A percentile compares a stretch with the other conserved stretches of the same genome.
phyloP scores from a whole-genome alignment of 108 stramenopile genomes.

The Fistulifera solaris region DNA sequence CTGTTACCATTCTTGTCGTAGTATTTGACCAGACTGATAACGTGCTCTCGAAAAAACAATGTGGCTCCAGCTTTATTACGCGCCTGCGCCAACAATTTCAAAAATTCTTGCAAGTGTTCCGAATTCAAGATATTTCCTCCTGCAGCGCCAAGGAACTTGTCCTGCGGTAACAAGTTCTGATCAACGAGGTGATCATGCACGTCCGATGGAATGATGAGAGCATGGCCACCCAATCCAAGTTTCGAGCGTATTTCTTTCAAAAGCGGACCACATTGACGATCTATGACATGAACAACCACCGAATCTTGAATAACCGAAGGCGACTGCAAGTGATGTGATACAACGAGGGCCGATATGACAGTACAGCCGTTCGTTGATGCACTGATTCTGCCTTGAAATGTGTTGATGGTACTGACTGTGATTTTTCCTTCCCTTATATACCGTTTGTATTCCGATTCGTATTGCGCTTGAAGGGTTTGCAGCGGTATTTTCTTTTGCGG shows the following conservation, averaged over 20 bases:
- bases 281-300: slow-evolving; percentile 59
- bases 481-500: slow-evolving; percentile 8
- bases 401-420: slow-evolving; percentile 45
- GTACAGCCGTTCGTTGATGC: slow-evolving; percentile 84
- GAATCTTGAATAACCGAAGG: slow-evolving; percentile 37
- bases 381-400: slow-evolving; percentile 68
- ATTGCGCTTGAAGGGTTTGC: slow-evolving; percentile 20
- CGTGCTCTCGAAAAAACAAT: slow-evolving; percentile 86
- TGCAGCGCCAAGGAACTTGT: slow-evolving; percentile 75
- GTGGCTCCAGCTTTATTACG: slow-evolving; percentile 50
- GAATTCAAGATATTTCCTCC: slow-evolving; percentile 73
- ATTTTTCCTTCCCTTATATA: slow-evolving; percentile 38
- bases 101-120: slow-evolving; percentile 43
- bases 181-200: slow-evolving; percentile 88
- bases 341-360: slow-evolving; percentile 80
- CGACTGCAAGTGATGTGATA: slow-evolving; percentile 36
- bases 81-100: slow-evolving; percentile 21
- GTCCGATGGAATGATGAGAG: slow-evolving; percentile 85
- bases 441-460: slow-evolving; percentile 16
- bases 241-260: slow-evolving; percentile 56
- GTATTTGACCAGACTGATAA: slow-evolving; percentile 76
- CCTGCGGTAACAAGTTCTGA: slow-evolving; percentile 61
- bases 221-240: slow-evolving; percentile 51
- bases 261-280: slow-evolving; percentile 53
- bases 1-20: slow-evolving; percentile 15